These are phyloP conservation scores for Guadua angustifolia DNA, from an alignment of 176 grass and related monocot genomes.

Conservation along the genomic window DNA sequence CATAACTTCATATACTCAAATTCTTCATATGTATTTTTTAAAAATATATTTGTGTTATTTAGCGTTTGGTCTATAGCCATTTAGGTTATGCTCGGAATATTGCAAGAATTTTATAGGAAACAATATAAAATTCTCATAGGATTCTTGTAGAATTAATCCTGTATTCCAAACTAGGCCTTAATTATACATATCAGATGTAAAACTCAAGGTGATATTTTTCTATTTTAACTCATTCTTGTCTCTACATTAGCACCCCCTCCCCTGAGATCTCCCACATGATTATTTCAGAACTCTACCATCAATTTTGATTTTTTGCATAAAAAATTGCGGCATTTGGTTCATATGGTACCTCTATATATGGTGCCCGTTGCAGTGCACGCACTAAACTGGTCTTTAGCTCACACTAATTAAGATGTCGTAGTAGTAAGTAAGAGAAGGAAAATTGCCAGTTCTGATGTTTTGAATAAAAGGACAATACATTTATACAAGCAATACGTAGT, in stretches of 20 bases:
- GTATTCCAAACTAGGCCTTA: neutral
- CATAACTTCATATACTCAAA: neutral
- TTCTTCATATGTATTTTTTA: neutral
- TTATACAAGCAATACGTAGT: neutral
- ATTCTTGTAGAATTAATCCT: neutral
- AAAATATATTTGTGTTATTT: neutral
- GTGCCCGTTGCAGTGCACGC: neutral
- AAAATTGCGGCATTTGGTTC: too few species aligned
- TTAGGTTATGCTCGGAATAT: neutral
- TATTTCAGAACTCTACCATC: neutral
- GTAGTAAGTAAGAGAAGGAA: neutral
- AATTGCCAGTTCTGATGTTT: neutral
- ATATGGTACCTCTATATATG: neutral
- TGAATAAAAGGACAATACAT: neutral
- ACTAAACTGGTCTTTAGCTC: neutral
- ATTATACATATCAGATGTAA: neutral
- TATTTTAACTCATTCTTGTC: neutral
- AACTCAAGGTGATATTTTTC: neutral
- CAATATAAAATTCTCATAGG: neutral
- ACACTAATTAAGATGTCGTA: neutral
- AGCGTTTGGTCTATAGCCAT: neutral
- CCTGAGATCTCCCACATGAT: neutral
- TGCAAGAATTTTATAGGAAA: neutral
- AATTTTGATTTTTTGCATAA: neutral
- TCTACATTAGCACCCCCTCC: neutral